phyloP scores from a whole-genome alignment of 1,284 basidiomycete species.

The Megacollybia platyphylla region DNA sequence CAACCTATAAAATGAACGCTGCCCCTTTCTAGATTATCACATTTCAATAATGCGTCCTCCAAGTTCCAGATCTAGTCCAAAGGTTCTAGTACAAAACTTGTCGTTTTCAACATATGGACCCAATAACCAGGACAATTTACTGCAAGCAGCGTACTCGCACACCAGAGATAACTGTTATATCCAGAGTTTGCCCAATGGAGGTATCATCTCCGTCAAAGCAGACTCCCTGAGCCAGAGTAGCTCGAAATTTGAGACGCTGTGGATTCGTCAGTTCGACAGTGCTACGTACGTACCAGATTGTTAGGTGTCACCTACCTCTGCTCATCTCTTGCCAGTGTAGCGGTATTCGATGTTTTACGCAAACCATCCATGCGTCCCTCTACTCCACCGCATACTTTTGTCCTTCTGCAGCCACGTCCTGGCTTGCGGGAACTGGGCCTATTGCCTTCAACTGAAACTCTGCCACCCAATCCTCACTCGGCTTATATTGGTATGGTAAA shows the following conservation, averaged over 20 bases:
- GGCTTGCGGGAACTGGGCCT: constrained; percentile 54
- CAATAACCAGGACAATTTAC: constrained; percentile 59
- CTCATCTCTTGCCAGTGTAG: constrained; percentile 35
- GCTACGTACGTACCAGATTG: constrained; percentile 32
- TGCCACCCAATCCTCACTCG: constrained; percentile 34
- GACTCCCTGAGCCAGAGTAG: constrained; percentile 9
- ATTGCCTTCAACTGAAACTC: constrained; percentile 6
- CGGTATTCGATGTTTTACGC: constrained; percentile 65
- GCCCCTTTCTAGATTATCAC: constrained; percentile 43
- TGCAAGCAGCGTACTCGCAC: constrained; percentile 54
- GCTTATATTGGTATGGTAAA: constrained; percentile 68
- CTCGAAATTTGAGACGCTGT: constrained; percentile 28
- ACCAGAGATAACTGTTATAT: constrained; percentile 70
- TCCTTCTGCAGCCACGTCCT: constrained; percentile 68
- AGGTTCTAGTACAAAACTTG: constrained; percentile 56
- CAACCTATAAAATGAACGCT: constrained; percentile 1
- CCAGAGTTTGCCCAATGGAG: constrained; percentile 65
- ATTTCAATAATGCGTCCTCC: constrained; percentile 48
- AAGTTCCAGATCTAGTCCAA: background rate
- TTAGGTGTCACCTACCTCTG: background rate
- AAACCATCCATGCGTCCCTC: constrained; percentile 15
- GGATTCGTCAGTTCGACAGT: constrained; percentile 41
- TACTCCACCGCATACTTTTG: constrained; percentile 43
- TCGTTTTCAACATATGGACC: constrained; percentile 78
- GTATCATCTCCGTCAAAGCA: constrained; percentile 60